phyloP scores from a whole-genome alignment of 208 protist genomes.

The Vickermania spadyakhi region DNA sequence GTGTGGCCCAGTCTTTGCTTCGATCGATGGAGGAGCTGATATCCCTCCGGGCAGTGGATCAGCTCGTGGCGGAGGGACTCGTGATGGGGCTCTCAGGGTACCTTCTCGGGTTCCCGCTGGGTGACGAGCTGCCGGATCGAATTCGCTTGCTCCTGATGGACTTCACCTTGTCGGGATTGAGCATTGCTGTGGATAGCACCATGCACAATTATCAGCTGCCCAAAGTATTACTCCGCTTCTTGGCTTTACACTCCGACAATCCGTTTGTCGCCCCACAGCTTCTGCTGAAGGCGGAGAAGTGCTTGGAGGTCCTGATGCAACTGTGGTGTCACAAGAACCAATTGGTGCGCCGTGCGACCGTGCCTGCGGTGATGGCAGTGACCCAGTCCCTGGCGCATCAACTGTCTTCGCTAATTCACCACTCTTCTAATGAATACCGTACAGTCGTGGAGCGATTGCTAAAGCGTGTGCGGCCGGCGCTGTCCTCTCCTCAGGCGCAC shows the following conservation, averaged over 20 bases:
- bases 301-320: neutral
- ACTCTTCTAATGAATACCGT: neutral
- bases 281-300: neutral
- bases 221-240: neutral
- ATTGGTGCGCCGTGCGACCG: neutral
- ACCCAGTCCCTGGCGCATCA: neutral
- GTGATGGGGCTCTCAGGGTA: neutral
- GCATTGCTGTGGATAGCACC: neutral
- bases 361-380: neutral
- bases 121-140: neutral
- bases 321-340: neutral
- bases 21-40: neutral
- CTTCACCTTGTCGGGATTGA: neutral
- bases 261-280: neutral
- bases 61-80: neutral
- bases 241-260: neutral
- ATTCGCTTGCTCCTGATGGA: neutral
- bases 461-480: neutral
- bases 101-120: neutral
- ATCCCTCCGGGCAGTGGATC: neutral
- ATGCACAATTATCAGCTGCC: neutral
- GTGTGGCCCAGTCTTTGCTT: constrained; percentile 4
- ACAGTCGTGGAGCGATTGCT: neutral
- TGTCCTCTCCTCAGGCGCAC: neutral
- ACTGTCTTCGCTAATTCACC: neutral